Percentiles rank a stretch among this genome's conserved stretches.
phyloP scores from a whole-genome alignment of 495 filamentous ascomycete genomes.

The Penicillium pancosmium region DNA sequence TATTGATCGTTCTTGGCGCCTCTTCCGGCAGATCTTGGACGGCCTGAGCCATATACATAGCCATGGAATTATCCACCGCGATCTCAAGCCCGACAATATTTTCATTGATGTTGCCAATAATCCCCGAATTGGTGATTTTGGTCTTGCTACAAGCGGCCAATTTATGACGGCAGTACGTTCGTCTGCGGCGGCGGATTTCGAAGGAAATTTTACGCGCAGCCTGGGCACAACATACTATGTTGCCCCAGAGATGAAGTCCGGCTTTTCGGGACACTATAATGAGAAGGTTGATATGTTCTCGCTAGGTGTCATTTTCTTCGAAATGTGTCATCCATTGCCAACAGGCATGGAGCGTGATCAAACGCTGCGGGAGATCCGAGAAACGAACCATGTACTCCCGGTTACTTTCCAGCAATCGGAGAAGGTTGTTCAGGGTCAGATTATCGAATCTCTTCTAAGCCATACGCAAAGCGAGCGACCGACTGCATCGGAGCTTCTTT shows the following conservation, averaged over 20 bases:
- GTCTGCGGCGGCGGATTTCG: slow-evolving; percentile 47
- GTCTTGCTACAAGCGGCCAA: slow-evolving; percentile 87
- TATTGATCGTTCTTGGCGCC: slow-evolving; percentile 77
- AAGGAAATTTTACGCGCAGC: slow-evolving; percentile 74
- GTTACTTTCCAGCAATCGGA: slow-evolving; percentile 73
- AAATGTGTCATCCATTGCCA: slow-evolving; percentile 86
- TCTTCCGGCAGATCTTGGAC: slow-evolving; percentile 90
- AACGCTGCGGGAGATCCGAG: slow-evolving; percentile 70
- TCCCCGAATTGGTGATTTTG: slow-evolving; percentile 95
- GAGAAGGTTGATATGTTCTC: slow-evolving; percentile 99
- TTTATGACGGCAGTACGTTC: slow-evolving; percentile 57
- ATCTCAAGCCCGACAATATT: slow-evolving; percentile 97
- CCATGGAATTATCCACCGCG: slow-evolving; percentile 90
- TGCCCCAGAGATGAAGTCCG: slow-evolving; percentile 83
- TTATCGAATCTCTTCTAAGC: slow-evolving; percentile 78
- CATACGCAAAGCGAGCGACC: slow-evolving; percentile 82
- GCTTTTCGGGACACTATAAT: slow-evolving; percentile 73
- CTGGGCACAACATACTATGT: slow-evolving; percentile 96
- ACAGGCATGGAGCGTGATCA: slow-evolving; percentile 87
- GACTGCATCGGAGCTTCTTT: slow-evolving; percentile 80
- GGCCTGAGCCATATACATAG: slow-evolving; percentile 89
- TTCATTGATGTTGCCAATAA: slow-evolving; percentile 91
- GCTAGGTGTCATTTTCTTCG: slow-evolving; percentile 94
- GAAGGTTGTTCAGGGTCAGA: slow-evolving; percentile 70
- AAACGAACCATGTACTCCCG: slow-evolving; percentile 69